These are phyloP conservation scores for Plasmodium sp. DNA, from an alignment of 169 alveolate genomes.

Conservation along the genomic window DNA sequence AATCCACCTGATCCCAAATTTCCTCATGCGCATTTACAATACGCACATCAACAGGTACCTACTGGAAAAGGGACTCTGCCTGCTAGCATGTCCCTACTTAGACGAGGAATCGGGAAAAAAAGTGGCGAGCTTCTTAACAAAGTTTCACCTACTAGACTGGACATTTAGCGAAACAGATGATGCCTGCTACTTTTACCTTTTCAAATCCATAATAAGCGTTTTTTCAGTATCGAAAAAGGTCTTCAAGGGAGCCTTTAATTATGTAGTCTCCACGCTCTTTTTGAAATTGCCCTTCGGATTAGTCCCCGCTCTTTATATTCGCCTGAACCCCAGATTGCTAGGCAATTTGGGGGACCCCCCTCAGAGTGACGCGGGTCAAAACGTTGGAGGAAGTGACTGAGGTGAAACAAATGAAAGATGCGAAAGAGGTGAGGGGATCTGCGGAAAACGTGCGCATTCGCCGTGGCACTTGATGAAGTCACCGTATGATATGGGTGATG, in stretches of 20 bases:
- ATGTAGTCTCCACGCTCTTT: conserved; percentile 1
- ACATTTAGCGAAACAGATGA: conserved; percentile 25
- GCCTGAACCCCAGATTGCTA: neutral
- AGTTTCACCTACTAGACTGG: conserved; percentile 62
- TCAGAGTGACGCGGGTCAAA: neutral
- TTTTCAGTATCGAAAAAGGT: conserved; percentile 34
- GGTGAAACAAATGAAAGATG: neutral
- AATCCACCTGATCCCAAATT: neutral
- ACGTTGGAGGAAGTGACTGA: neutral
- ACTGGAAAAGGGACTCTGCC: conserved; percentile 9
- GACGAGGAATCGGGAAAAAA: conserved; percentile 20
- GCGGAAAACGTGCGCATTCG: neutral
- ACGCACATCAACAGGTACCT: conserved; percentile 32
- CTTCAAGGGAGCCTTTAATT: conserved; percentile 3
- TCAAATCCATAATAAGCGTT: conserved; percentile 24
- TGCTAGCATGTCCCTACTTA: conserved; percentile 65
- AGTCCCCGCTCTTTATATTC: conserved; percentile 18
- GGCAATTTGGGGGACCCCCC: neutral
- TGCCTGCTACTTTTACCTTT: conserved; percentile 51
- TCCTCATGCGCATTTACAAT: conserved; percentile 24
- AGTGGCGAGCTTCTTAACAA: conserved; percentile 38
- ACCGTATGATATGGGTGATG: neutral
- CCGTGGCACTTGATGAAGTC: neutral
- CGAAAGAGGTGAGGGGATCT: neutral
- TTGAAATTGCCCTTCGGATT: conserved; percentile 58